phyloP scores from a whole-genome alignment of 257 asterid genomes.

The Nicotiana benthamiana region DNA sequence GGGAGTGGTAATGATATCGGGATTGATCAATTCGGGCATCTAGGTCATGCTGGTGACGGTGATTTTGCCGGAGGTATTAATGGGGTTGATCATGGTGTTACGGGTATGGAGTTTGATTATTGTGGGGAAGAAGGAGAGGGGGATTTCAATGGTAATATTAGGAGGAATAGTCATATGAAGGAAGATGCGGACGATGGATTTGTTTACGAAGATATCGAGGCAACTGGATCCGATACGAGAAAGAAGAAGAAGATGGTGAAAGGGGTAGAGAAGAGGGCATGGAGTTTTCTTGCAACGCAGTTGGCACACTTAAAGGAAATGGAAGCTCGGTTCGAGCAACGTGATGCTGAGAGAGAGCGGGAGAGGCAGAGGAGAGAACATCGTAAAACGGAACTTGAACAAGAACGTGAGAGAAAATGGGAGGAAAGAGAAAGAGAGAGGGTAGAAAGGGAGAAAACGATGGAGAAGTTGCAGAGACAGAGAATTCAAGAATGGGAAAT shows the following conservation, averaged over 20 bases:
- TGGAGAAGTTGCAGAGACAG: slow-evolving; percentile 53
- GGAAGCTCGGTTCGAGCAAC: slow-evolving; percentile 68
- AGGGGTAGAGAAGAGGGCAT: slow-evolving; percentile 62
- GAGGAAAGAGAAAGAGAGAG: slow-evolving; percentile 59
- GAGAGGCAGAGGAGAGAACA: slow-evolving; percentile 70
- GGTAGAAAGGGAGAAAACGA: slow-evolving; percentile 37
- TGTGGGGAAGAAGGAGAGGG: slow-evolving; percentile 75
- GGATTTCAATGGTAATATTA: slow-evolving; percentile 42
- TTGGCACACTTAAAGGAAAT: slow-evolving; percentile 55
- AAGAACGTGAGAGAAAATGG: slow-evolving; percentile 51
- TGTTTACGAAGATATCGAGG: slow-evolving; percentile 58
- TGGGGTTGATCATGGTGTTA: slow-evolving; percentile 70
- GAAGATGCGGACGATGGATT: slow-evolving; percentile 51
- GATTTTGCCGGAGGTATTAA: slow-evolving; percentile 70
- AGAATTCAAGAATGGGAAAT: slow-evolving; percentile 72
- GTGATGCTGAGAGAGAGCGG: slow-evolving; percentile 59
- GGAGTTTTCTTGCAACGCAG: slow-evolving; percentile 63
- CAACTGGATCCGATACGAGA: slow-evolving; percentile 42
- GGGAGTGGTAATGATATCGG: slow-evolving; percentile 53
- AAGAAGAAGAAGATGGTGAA: slow-evolving; percentile 65
- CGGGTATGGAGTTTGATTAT: slow-evolving; percentile 78
- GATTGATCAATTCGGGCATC: slow-evolving; percentile 55
- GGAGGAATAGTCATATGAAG: slow-evolving; percentile 40
- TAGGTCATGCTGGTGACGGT: slow-evolving; percentile 51
- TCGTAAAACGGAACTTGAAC: slow-evolving; percentile 46